A percentile compares a stretch with the other conserved stretches of the same genome.
Conservation (phyloP, 345 rosid species). For the Bruguiera sexangula region DNA sequence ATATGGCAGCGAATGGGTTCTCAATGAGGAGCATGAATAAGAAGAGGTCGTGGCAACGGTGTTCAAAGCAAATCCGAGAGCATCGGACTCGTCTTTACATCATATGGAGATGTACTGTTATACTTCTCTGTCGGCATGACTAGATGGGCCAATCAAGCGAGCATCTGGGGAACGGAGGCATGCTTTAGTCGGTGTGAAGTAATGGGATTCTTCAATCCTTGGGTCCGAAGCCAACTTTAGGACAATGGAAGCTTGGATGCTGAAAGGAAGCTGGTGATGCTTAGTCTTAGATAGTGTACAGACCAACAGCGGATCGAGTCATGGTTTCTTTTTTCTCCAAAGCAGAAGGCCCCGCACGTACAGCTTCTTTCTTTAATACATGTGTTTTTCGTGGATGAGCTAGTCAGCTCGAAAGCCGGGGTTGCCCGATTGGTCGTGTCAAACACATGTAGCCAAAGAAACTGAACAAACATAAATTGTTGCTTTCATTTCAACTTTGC, state of each 20-base stretch:
- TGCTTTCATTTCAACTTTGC: no score
- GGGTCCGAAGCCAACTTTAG: not conserved
- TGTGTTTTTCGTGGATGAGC: no score
- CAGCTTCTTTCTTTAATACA: no score
- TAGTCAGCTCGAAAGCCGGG: no score
- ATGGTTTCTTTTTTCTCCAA: not conserved
- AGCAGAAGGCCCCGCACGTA: no score
- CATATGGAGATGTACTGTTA: conserved; percentile 76
- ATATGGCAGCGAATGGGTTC: conserved; percentile 26
- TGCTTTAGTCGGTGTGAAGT: not conserved
- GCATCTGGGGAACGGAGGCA: not conserved
- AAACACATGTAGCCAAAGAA: no score
- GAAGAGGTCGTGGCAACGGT: conserved; percentile 50
- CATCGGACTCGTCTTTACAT: conserved; percentile 68
- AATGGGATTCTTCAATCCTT: not conserved
- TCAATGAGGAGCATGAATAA: conserved; percentile 35
- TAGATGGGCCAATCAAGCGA: conserved; percentile 18
- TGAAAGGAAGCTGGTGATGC: not conserved
- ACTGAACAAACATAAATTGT: no score
- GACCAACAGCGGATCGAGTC: not conserved
- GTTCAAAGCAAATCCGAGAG: conserved; percentile 70
- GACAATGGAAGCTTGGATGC: not conserved
- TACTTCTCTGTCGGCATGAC: conserved; percentile 71
- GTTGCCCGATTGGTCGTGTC: no score
- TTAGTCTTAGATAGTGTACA: not conserved